These are phyloP conservation scores for Garcia nutans DNA, from an alignment of 345 rosid genomes.

Conservation along the genomic window DNA sequence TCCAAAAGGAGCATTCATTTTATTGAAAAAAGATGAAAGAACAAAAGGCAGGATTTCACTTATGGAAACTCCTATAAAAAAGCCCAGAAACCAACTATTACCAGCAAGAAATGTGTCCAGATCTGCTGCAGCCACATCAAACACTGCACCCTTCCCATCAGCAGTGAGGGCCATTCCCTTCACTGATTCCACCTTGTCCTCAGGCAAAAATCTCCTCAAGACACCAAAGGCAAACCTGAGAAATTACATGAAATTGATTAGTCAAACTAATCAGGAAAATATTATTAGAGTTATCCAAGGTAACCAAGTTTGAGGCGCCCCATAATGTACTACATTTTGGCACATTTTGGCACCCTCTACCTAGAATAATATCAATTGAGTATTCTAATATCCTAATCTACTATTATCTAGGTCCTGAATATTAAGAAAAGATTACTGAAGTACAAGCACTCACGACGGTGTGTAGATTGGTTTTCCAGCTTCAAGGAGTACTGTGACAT, in stretches of 20 bases:
- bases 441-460: slow-evolving; percentile 57
- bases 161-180: slow-evolving; percentile 75
- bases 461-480: slow-evolving; percentile 66
- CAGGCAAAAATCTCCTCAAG: slow-evolving; percentile 86
- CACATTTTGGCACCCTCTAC: not conserved
- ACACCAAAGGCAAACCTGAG: slow-evolving; percentile 59
- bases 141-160: slow-evolving; percentile 80
- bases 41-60: not conserved
- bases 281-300: not conserved
- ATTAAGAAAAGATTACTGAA: not conserved
- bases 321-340: not conserved
- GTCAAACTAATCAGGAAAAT: not conserved
- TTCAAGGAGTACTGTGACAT: slow-evolving; percentile 77
- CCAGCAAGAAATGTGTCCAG: slow-evolving; percentile 63
- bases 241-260: not conserved
- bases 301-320: not conserved
- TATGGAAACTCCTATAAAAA: not conserved
- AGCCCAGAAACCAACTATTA: slow-evolving; percentile 9
- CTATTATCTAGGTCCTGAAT: not conserved
- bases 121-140: slow-evolving; percentile 68
- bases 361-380: not conserved
- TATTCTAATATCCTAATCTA: not conserved
- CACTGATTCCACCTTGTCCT: slow-evolving; percentile 79
- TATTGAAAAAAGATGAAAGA: not conserved
- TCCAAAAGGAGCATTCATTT: not conserved